Conservation (phyloP, 352 stramenopile genomes). For the Pythium aphanidermatum region DNA sequence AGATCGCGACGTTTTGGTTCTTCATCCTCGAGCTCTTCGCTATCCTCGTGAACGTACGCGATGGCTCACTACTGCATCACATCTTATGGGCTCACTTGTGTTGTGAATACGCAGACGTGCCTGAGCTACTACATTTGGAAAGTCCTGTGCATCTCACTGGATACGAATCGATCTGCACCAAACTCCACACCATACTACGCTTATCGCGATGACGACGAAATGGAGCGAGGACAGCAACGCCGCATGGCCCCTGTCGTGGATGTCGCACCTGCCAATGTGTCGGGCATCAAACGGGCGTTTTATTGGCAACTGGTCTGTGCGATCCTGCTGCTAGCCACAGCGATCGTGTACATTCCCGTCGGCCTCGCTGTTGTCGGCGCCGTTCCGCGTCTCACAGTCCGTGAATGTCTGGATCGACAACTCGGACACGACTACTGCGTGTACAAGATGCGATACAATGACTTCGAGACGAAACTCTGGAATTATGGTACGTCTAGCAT, state of each 20-base stretch:
- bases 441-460: constrained; percentile 14
- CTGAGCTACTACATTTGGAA: constrained; percentile 29
- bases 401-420: constrained; percentile 21
- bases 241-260: constrained; percentile 3
- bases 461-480: constrained; percentile 21
- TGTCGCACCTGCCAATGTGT: constrained; percentile 10
- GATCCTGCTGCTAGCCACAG: constrained; percentile 14
- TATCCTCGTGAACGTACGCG: constrained; percentile 31
- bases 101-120: too few relatives aligned
- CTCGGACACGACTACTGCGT: constrained; percentile 22
- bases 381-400: constrained; percentile 16
- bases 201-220: constrained; percentile 1
- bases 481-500: constrained; percentile 20
- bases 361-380: constrained; percentile 19
- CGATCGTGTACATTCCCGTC: constrained; percentile 26
- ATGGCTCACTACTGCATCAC: neutral
- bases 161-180: too few relatives aligned
- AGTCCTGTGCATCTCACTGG: constrained; percentile 10
- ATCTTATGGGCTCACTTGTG: too few relatives aligned
- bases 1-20: constrained; percentile 27
- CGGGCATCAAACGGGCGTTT: constrained; percentile 22
- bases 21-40: constrained; percentile 30
- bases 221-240: constrained; percentile 4
- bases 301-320: constrained; percentile 25
- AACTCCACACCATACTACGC: constrained; percentile 1